Evolutionary conservation across 2,329 filamentous ascomycete species (phyloP).

Genomic region (Ophiocordyceps australis): DNA sequence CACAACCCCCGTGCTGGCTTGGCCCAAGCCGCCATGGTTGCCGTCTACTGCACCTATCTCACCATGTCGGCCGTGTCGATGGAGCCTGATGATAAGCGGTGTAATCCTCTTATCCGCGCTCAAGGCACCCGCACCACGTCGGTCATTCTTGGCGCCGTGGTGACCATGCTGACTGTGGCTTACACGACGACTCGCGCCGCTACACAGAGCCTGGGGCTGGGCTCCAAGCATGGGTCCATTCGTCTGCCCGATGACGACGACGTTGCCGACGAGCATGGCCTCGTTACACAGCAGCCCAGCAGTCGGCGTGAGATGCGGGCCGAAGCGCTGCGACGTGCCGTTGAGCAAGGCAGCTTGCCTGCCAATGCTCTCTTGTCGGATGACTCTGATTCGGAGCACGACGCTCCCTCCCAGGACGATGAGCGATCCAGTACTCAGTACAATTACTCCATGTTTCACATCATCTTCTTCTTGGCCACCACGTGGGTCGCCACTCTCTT

Average conservation of each 20-base stretch:
- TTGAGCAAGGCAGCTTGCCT: conserved; percentile 82
- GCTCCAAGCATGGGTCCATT: conserved; percentile 31
- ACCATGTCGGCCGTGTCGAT: conserved; percentile 97
- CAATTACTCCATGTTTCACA: conserved; percentile 87
- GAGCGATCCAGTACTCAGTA: conserved; percentile 84
- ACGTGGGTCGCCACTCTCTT: conserved; percentile 90
- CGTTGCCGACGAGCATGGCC: conserved; percentile 60
- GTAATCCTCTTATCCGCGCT: conserved; percentile 79
- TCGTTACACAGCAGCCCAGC: conserved; percentile 72
- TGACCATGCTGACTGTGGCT: conserved; percentile 91
- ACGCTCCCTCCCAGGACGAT: conserved; percentile 57
- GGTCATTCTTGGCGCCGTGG: conserved; percentile 79
- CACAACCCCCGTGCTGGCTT: conserved; percentile 85
- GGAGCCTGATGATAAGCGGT: conserved; percentile 86
- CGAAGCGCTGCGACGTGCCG: conserved; percentile 75
- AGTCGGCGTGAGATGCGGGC: conserved; percentile 79
- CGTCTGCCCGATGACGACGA: conserved; percentile 49
- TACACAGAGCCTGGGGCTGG: conserved; percentile 69
- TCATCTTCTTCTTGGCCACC: conserved; percentile 94
- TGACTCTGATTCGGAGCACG: conserved; percentile 45
- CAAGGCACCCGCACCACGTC: conserved; percentile 80
- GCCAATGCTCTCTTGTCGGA: conserved; percentile 73
- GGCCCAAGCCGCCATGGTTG: conserved; percentile 95
- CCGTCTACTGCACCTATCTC: conserved; percentile 94
- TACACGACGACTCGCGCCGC: conserved; percentile 95